A percentile compares a stretch with the other conserved stretches of the same genome.
Evolutionary conservation across 108 stramenopile genomes (phyloP).

Genomic region (Seminavis robusta): DNA sequence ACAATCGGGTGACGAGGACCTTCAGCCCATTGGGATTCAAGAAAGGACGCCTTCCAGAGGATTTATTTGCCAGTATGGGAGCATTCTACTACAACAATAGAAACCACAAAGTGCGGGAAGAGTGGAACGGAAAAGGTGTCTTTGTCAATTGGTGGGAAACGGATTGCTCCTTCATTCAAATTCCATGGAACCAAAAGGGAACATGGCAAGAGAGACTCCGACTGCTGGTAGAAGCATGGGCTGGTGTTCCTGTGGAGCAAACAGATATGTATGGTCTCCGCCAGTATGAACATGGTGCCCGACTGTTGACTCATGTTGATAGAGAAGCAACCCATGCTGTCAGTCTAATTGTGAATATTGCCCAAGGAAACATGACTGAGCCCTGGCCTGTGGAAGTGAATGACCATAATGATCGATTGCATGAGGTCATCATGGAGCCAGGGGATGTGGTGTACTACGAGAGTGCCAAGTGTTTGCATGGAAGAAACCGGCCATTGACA

Average conservation of each 20-base stretch:
- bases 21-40: constrained; percentile 61
- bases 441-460: constrained; percentile 91
- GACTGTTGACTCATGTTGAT: constrained; percentile 88
- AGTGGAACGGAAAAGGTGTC: constrained; percentile 73
- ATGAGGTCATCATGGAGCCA: constrained; percentile 74
- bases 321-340: constrained; percentile 82
- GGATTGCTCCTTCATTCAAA: constrained; percentile 61
- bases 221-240: constrained; percentile 74
- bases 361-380: constrained; percentile 72
- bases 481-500: constrained; percentile 66
- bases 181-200: constrained; percentile 67
- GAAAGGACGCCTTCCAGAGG: constrained; percentile 62
- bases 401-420: constrained; percentile 62
- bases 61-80: constrained; percentile 73
- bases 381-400: constrained; percentile 84
- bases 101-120: constrained; percentile 52
- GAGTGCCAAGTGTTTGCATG: constrained; percentile 84
- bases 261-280: constrained; percentile 92
- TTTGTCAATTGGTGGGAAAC: constrained; percentile 91
- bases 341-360: constrained; percentile 88
- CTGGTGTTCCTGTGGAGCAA: constrained; percentile 79
- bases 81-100: constrained; percentile 85
- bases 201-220: constrained; percentile 66
- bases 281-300: constrained; percentile 80
- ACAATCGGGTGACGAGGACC: constrained; percentile 49